Evolutionary conservation across 257 asterid species (phyloP).

Genomic region (Petunia axillaris): DNA sequence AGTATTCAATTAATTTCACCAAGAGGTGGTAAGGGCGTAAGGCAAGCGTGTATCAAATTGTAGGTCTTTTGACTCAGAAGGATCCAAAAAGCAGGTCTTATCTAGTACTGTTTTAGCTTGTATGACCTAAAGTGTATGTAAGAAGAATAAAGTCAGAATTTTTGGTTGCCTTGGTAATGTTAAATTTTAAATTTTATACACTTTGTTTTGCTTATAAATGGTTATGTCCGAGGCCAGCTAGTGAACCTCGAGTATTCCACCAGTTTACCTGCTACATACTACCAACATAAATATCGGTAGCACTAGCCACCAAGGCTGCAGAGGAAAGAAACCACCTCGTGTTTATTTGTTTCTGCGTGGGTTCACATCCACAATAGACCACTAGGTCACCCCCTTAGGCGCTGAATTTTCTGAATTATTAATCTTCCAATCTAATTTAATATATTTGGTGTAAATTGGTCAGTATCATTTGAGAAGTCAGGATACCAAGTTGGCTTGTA

Average conservation of each 20-base stretch:
- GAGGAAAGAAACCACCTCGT: background rate
- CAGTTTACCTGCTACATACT: background rate
- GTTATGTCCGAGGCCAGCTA: background rate
- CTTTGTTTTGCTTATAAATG: background rate
- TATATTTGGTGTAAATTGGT: slow-evolving; percentile 1
- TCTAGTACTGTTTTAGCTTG: background rate
- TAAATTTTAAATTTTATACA: background rate
- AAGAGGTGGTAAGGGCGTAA: background rate
- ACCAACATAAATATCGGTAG: background rate
- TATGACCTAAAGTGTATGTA: background rate
- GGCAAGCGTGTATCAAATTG: background rate
- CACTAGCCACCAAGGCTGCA: background rate
- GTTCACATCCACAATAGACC: background rate
- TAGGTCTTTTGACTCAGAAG: background rate
- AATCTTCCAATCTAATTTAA: slow-evolving; percentile 5
- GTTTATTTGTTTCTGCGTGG: too few relatives aligned
- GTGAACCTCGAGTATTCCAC: background rate
- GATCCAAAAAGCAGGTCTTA: background rate
- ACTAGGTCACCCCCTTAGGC: background rate
- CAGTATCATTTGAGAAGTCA: slow-evolving; percentile 15
- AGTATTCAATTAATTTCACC: background rate
- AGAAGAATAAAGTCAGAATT: slow-evolving; percentile 7
- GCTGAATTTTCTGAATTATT: slow-evolving; percentile 1
- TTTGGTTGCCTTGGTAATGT: too few relatives aligned
- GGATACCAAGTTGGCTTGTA: background rate